Base-by-base conservation (phyloP, 768 basidiomycete genomes). In the Hypsizygus marmoreus region DNA sequence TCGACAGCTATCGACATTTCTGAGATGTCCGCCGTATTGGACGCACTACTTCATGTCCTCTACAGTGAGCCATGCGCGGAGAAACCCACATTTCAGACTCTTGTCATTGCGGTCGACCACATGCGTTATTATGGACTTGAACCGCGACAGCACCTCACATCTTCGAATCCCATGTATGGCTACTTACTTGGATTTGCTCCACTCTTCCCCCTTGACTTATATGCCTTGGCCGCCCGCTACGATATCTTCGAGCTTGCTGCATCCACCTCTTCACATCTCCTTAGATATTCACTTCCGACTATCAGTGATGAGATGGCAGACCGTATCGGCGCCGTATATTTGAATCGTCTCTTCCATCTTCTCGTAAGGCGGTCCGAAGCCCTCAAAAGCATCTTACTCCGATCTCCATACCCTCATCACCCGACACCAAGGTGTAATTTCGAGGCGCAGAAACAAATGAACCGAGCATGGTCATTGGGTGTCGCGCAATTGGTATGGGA, bases 401-500 rank as follows among this genome's bases (percentile, higher is more conserved):
- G 45, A 14, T 63, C 64, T 7, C 67, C 67, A 0, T 51, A 54
- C 17, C 52, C 60, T 0, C 71, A 71, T 47, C 48, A 61, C 0
- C 55, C 60, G 0, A 62, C 58, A 3, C 31, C 35, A 4, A 42
- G 54, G 12, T 73, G 71, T 43, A 51, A 47, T 24, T 64, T 64
- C 40, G 31, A 10, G 0, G 62, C 66, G 12, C 72, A 72, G 57
- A 66, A 64, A 40, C 60, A 56, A n/a, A 34, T 73, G n/a, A 58
- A 51, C 13, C 57, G 70, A 12, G 66, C 69, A 4, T 74, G 72
- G 72, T 60, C 63, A 4, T 51, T 72, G 2, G 62, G 62, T 3
- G 51, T 66, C 6, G 64, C 70, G 0, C 61, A 63, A 51, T 46
- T 72, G 2, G 60, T 59, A 10, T 72, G 70, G 71, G 68, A 70